Base-by-base conservation (phyloP, 2,329 filamentous ascomycete genomes). In the Claviceps purpurea region DNA sequence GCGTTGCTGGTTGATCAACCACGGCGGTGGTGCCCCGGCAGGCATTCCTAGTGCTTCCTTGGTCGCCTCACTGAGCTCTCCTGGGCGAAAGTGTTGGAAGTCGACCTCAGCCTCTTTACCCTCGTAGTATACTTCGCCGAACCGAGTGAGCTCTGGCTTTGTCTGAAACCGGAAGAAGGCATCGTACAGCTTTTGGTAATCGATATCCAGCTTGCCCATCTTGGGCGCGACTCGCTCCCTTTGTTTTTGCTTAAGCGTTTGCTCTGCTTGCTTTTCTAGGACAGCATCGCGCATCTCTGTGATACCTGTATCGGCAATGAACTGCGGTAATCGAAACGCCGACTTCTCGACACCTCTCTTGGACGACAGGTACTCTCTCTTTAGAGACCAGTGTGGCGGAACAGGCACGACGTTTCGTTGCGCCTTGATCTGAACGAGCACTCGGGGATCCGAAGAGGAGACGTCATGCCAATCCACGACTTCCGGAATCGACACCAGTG, bases 121-220 rank as follows among this genome's bases (percentile, higher is more conserved):
- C 69, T 98, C 93, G 66, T 97, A 97, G 69, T 98, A 98, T n/a
- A 98, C 90, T 68, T 98, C 93, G 42, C 93, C 93, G 61, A 95
- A 98, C 44, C 90, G 81, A 37, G 93, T 97, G 56, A 98, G 73
- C 60, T 89, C 84, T 0, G 93, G 93, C 70, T 98, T 98, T 42
- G 89, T 95, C 71, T 98, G 93, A 65, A 95, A 94, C 54, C 89
- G 82, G 75, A 98, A 98, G 74, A 98, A 98, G 4, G 93, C 93
- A 65, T 97, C 93, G 70, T 97, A 97, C 51, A 97, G 81, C 67
- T 93, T 96, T 65, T 95, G 89, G 68, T 98, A 98, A 68, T 98
- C 93, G 59, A 98, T 97, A 66, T 98, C 93, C 49, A 98, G 76
- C 68, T 93, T 94, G 56, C 93, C 93, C 79, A 96, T 93, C 71